phyloP scores from a whole-genome alignment of 2,329 filamentous ascomycete genomes.

The Canariomyces notabilis region DNA sequence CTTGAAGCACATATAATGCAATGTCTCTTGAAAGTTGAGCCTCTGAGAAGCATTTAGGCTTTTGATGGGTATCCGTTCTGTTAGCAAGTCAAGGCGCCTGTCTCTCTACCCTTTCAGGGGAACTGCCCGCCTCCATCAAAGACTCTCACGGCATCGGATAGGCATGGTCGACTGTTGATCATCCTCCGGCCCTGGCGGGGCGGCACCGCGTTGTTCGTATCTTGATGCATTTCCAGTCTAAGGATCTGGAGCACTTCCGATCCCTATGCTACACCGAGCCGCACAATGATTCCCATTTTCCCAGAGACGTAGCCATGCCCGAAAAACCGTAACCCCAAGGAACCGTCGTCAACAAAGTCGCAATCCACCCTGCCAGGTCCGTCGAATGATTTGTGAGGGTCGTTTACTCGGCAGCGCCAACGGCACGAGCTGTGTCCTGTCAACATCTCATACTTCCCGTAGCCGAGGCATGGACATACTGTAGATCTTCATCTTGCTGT shows the following conservation, averaged over 20 bases:
- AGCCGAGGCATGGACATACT: constrained; percentile 48
- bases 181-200: constrained; percentile 18
- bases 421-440: constrained; percentile 52
- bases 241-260: constrained; percentile 34
- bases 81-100: constrained; percentile 4
- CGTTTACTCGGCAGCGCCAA: constrained; percentile 46
- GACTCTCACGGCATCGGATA: constrained; percentile 11
- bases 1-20: too few species aligned
- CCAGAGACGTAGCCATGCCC: constrained; percentile 30
- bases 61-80: constrained; percentile 14
- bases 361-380: constrained; percentile 24
- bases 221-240: constrained; percentile 31
- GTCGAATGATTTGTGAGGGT: constrained; percentile 21
- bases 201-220: constrained; percentile 22
- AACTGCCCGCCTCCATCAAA: constrained; percentile 1
- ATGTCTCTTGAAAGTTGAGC: too few species aligned
- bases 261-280: constrained; percentile 33
- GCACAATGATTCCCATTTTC: constrained; percentile 26
- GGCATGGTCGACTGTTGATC: constrained; percentile 15
- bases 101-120: constrained; percentile 1
- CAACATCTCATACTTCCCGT: constrained; percentile 18
- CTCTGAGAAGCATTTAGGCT: too few species aligned
- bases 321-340: constrained; percentile 27
- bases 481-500: constrained; percentile 99
- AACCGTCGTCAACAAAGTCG: constrained; percentile 27